phyloP scores from a whole-genome alignment of 768 basidiomycete species.

The Russula dissimulans region DNA sequence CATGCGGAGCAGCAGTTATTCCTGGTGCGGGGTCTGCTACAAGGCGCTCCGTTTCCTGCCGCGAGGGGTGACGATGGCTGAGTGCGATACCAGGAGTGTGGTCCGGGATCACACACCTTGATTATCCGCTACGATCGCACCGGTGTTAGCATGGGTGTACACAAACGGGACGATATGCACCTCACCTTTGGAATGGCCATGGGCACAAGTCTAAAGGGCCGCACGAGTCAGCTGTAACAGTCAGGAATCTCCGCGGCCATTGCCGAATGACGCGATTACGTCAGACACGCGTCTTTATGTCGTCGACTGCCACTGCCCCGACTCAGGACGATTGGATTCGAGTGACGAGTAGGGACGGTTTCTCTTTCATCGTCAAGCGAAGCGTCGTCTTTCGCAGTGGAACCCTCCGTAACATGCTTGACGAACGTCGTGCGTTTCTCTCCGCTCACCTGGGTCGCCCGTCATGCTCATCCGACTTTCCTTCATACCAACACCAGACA shows the following conservation, averaged over 20 bases:
- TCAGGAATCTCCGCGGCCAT: no score
- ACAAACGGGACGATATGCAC: constrained; percentile 24
- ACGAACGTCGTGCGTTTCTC: constrained; percentile 51
- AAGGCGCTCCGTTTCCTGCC: constrained; percentile 92
- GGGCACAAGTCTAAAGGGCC: background rate
- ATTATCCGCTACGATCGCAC: constrained; percentile 38
- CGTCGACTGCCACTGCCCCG: constrained; percentile 1
- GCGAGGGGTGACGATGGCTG: background rate
- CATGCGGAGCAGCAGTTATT: constrained; percentile 90
- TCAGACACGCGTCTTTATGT: background rate
- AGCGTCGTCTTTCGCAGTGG: constrained; percentile 72
- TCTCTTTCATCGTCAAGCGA: constrained; percentile 67
- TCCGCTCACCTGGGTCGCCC: constrained; percentile 1
- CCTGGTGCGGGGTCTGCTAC: constrained; percentile 96
- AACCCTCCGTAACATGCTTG: constrained; percentile 70
- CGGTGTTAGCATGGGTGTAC: background rate
- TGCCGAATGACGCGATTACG: background rate
- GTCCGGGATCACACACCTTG: constrained; percentile 32
- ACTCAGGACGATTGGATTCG: constrained; percentile 59
- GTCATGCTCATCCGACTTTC: background rate
- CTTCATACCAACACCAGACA: constrained; percentile 35
- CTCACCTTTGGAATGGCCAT: constrained; percentile 55
- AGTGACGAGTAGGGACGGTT: constrained; percentile 70
- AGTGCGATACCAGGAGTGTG: background rate
- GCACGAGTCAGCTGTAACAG: no score